Evolutionary conservation across 257 asterid species (phyloP).

Genomic region (Mitragyna speciosa): DNA sequence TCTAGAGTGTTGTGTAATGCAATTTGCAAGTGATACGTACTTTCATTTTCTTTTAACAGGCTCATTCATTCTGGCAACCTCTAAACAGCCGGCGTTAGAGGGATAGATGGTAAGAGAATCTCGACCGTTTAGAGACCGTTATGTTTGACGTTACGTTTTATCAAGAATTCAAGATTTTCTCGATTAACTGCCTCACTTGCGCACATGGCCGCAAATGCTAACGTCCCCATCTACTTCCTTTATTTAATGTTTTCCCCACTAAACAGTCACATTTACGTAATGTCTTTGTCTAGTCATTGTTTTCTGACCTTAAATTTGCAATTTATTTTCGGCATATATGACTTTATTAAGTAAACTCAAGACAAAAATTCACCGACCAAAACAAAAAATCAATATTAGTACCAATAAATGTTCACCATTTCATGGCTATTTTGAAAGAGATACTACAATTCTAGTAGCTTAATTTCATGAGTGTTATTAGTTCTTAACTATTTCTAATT

Average conservation of each 20-base stretch:
- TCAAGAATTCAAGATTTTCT: constrained; percentile 16
- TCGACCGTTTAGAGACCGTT: constrained; percentile 14
- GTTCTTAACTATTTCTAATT: too few species aligned
- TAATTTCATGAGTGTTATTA: too few species aligned
- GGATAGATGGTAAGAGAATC: constrained; percentile 19
- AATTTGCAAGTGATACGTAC: background rate
- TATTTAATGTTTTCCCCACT: background rate
- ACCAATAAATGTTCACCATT: too few species aligned
- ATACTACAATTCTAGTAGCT: too few species aligned
- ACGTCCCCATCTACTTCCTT: constrained; percentile 32
- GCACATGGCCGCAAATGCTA: constrained; percentile 44
- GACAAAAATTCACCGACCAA: too few species aligned
- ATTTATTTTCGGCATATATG: background rate
- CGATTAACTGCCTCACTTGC: constrained; percentile 33
- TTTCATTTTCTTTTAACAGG: background rate
- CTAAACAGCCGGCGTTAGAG: background rate
- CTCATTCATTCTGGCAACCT: background rate
- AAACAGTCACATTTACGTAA: background rate
- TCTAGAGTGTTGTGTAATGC: background rate
- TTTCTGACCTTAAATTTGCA: background rate
- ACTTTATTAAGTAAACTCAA: too few species aligned
- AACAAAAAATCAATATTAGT: too few species aligned
- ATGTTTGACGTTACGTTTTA: constrained; percentile 19
- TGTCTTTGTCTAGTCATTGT: background rate
- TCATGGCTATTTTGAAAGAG: too few species aligned